Evolutionary conservation across 495 filamentous ascomycete genomes (phyloP).

Genomic region (Talaromyces liani): DNA sequence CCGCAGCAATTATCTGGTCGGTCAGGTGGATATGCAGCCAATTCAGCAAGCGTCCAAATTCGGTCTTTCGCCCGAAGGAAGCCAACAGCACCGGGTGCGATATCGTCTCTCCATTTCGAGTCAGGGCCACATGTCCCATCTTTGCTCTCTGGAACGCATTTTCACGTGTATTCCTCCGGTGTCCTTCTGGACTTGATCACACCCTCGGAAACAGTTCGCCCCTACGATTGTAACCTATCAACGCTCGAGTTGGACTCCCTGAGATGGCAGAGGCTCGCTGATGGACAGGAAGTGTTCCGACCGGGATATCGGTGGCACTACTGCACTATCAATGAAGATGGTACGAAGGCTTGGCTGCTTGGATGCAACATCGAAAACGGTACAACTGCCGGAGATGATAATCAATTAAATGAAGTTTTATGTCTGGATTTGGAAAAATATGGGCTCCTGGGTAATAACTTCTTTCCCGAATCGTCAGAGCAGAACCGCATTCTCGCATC

Average conservation of each 20-base stretch:
- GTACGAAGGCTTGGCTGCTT: conserved; percentile 93
- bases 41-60: conserved; percentile 80
- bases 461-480: conserved; percentile 52
- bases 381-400: conserved; percentile 57
- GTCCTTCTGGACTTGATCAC: conserved; percentile 90
- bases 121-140: conserved; percentile 83
- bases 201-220: conserved; percentile 73
- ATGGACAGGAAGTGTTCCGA: conserved; percentile 86
- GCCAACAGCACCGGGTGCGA: conserved; percentile 75
- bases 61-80: conserved; percentile 63
- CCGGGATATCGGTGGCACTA: conserved; percentile 93
- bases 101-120: conserved; percentile 81
- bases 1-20: conserved; percentile 38
- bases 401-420: conserved; percentile 89
- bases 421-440: conserved; percentile 82
- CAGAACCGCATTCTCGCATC: conserved; percentile 45
- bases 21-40: conserved; percentile 75
- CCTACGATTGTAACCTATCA: conserved; percentile 83
- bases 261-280: conserved; percentile 88
- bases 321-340: conserved; percentile 85
- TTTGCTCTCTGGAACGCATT: conserved; percentile 83
- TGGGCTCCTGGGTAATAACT: conserved; percentile 76
- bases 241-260: conserved; percentile 77
- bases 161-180: conserved; percentile 89
- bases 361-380: conserved; percentile 72